Evolutionary conservation across 164 flowering plant species (phyloP).

Genomic region (Umbellularia californica): DNA sequence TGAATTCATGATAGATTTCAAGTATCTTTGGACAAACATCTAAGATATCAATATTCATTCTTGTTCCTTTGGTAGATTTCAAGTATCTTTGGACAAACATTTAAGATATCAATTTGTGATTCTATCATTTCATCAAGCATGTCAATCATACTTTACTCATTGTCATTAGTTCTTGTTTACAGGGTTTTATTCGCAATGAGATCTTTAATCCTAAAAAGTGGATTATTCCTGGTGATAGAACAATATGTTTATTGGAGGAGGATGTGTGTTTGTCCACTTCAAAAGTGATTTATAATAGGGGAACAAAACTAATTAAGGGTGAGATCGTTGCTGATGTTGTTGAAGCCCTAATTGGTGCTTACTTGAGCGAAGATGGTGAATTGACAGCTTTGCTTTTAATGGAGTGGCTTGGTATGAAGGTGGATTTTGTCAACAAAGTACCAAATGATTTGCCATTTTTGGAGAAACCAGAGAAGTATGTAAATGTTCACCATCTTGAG

Average conservation of each 20-base stretch:
- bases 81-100: not conserved
- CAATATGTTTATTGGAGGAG: conserved; percentile 13
- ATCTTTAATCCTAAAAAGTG: conserved; percentile 62
- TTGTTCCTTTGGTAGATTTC: not conserved
- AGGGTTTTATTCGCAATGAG: conserved; percentile 75
- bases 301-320: conserved; percentile 39
- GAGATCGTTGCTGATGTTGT: conserved; percentile 79
- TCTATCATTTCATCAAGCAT: not conserved
- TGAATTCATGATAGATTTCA: not conserved
- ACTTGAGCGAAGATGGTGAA: conserved; percentile 70
- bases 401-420: conserved; percentile 71
- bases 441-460: conserved; percentile 29
- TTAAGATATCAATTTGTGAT: not conserved
- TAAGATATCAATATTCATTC: not conserved
- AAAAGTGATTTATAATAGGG: conserved; percentile 32
- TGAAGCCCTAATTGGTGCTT: conserved; percentile 84
- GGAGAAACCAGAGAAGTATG: conserved; percentile 33
- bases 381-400: conserved; percentile 52
- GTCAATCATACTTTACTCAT: not conserved
- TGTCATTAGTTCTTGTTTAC: not conserved
- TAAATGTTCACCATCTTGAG: conserved; percentile 47
- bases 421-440: conserved; percentile 30
- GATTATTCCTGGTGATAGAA: conserved; percentile 51
- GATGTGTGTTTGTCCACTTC: conserved; percentile 30
- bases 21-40: not conserved